These are phyloP conservation scores for Paraconiothyrium sp. DNA, from an alignment of 2,329 filamentous ascomycete species.

Conservation along the genomic window DNA sequence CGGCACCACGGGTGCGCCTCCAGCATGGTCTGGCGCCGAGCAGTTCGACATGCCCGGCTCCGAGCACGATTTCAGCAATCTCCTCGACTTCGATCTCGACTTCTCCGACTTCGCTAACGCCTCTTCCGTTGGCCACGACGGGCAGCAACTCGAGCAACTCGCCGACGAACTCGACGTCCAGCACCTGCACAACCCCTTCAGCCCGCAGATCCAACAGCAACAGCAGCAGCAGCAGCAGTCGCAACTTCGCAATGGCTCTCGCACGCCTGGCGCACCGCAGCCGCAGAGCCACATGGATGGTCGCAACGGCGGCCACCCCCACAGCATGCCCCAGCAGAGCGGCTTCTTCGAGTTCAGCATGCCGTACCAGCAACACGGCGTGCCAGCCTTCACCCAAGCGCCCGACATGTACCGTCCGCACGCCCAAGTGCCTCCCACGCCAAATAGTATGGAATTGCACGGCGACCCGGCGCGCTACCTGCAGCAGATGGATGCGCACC, in stretches of 20 bases:
- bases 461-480: constrained; percentile 66
- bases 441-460: constrained; percentile 81
- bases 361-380: constrained; percentile 44
- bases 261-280: constrained; percentile 25
- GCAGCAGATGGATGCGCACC: constrained; percentile 63
- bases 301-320: constrained; percentile 19
- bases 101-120: constrained; percentile 39
- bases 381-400: constrained; percentile 51
- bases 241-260: constrained; percentile 30
- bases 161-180: constrained; percentile 45
- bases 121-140: constrained; percentile 24
- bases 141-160: constrained; percentile 43
- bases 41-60: constrained; percentile 54
- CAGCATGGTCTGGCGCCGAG: constrained; percentile 53
- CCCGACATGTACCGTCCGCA: constrained; percentile 60
- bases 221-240: constrained; percentile 9
- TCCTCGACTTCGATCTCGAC: constrained; percentile 53
- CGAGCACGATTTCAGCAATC: constrained; percentile 53
- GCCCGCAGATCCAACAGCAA: constrained; percentile 24
- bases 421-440: constrained; percentile 78
- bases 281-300: constrained; percentile 22
- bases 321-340: constrained; percentile 33
- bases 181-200: constrained; percentile 44
- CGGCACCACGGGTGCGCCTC: constrained; percentile 31
- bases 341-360: constrained; percentile 50